Evolutionary conservation across 768 basidiomycete genomes (phyloP).

Genomic region (Panaeolus papilionaceus): DNA sequence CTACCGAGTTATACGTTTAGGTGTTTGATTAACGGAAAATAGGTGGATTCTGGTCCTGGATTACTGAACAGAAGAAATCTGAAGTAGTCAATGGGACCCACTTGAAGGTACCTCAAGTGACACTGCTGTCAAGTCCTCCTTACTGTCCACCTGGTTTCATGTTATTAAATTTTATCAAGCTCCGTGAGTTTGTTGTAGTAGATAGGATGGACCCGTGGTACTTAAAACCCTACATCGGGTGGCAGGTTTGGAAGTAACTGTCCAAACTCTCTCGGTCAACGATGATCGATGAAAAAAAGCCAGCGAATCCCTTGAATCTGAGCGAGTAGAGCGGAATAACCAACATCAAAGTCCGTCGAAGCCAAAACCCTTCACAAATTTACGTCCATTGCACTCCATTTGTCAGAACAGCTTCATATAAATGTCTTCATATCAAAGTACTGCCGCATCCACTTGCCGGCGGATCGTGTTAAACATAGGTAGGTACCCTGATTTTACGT

Average conservation of each 20-base stretch:
- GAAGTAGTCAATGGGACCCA: background rate
- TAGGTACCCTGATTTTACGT: slow-evolving; percentile 4
- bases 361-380: background rate
- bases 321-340: slow-evolving; percentile 6
- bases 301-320: background rate
- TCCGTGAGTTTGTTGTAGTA: background rate
- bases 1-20: slow-evolving; percentile 1
- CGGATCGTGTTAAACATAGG: slow-evolving; percentile 6
- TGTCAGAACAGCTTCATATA: background rate
- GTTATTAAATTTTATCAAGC: background rate
- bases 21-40: background rate
- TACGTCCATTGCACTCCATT: slow-evolving; percentile 2
- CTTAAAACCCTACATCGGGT: background rate
- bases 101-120: background rate
- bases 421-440: background rate
- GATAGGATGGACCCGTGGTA: background rate
- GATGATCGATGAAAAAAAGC: background rate
- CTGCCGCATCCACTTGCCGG: slow-evolving; percentile 9
- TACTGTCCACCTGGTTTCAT: background rate
- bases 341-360: slow-evolving; percentile 15
- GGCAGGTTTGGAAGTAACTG: background rate
- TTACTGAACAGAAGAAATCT: background rate
- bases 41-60: background rate
- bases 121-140: background rate
- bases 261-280: background rate